Conservation (phyloP, 2,329 filamentous ascomycete species). For the Fusarium fujikuroi region DNA sequence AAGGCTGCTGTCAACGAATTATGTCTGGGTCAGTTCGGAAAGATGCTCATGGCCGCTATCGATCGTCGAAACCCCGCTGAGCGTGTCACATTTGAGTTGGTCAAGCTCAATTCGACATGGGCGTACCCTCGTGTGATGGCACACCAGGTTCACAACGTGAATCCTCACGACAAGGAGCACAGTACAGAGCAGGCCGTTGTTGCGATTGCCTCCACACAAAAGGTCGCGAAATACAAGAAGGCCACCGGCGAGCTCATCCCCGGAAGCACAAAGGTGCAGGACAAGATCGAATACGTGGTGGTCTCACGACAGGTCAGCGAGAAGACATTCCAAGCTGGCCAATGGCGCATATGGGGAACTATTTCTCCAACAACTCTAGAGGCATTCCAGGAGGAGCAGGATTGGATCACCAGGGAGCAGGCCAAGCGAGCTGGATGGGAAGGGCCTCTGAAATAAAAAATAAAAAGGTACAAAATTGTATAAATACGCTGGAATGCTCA, state of each 20-base stretch:
- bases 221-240: slow-evolving; percentile 56
- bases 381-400: slow-evolving; percentile 50
- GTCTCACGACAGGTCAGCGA: slow-evolving; percentile 61
- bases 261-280: slow-evolving; percentile 61
- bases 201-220: slow-evolving; percentile 66
- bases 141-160: slow-evolving; percentile 62
- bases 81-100: slow-evolving; percentile 64
- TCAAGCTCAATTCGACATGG: slow-evolving; percentile 57
- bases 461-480: slow-evolving; percentile 5
- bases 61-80: slow-evolving; percentile 60
- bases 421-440: slow-evolving; percentile 50
- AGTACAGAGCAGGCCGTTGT: slow-evolving; percentile 67
- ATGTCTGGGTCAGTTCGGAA: slow-evolving; percentile 64
- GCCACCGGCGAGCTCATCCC: slow-evolving; percentile 54
- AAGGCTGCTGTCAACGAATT: slow-evolving; percentile 59
- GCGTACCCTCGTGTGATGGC: slow-evolving; percentile 63
- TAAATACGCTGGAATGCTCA: neutral
- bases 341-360: slow-evolving; percentile 75
- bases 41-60: slow-evolving; percentile 64
- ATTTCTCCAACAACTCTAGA: slow-evolving; percentile 64
- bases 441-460: slow-evolving; percentile 24
- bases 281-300: slow-evolving; percentile 73
- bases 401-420: slow-evolving; percentile 49
- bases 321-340: slow-evolving; percentile 57
- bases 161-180: slow-evolving; percentile 53